Conservation (phyloP, 768 basidiomycete genomes). For the Coprinopsis cinerea region DNA sequence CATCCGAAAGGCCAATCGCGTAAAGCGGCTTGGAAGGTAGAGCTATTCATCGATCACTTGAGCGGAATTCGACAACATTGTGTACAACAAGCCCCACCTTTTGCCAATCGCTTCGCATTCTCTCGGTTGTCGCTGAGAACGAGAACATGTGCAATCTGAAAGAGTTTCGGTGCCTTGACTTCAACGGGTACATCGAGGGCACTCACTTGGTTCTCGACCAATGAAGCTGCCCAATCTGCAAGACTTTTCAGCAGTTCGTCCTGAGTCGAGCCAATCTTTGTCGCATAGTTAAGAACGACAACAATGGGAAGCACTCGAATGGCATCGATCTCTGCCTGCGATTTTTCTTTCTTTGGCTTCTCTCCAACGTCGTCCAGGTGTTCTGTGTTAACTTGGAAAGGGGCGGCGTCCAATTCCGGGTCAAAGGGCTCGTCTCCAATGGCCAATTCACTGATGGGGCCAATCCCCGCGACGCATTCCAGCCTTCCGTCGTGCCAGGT, state of each 20-base stretch:
- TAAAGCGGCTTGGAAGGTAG: conserved; percentile 81
- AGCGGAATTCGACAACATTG: neutral
- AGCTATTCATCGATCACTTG: conserved; percentile 35
- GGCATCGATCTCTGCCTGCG: conserved; percentile 37
- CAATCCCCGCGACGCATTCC: conserved; percentile 82
- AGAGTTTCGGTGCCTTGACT: too few relatives aligned
- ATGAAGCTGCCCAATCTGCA: conserved; percentile 76
- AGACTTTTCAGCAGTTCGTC: conserved; percentile 73
- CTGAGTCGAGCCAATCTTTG: conserved; percentile 45
- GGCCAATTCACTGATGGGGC: conserved; percentile 82
- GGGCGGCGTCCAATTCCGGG: conserved; percentile 18
- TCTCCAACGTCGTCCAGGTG: neutral
- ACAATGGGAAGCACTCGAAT: conserved; percentile 76
- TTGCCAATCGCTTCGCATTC: conserved; percentile 77
- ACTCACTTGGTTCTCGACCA: conserved; percentile 73
- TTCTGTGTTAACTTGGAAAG: neutral
- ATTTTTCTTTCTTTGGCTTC: conserved; percentile 1
- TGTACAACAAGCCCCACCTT: conserved; percentile 49
- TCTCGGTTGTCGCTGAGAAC: conserved; percentile 88
- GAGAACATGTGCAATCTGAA: conserved; percentile 84
- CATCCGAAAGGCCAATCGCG: conserved; percentile 76
- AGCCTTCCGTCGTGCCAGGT: conserved; percentile 84
- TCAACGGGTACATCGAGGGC: conserved; percentile 10
- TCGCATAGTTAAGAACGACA: conserved; percentile 73
- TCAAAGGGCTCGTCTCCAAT: conserved; percentile 66